phyloP scores from a whole-genome alignment of 495 filamentous ascomycete species.

The Chaetomium tenue region DNA sequence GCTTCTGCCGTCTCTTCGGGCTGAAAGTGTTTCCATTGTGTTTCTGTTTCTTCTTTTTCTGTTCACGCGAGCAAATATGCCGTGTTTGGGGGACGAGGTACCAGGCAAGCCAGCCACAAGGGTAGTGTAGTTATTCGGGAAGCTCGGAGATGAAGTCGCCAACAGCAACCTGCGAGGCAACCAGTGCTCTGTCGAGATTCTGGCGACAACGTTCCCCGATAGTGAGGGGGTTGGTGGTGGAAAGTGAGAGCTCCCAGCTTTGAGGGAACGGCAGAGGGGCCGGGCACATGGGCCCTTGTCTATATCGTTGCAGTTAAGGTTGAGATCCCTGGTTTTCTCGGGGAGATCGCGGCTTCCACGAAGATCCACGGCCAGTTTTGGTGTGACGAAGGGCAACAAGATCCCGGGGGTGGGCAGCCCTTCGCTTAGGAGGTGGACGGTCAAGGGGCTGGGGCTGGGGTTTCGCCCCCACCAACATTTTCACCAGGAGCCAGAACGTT shows the following conservation, averaged over 20 bases:
- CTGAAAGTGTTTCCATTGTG: constrained; percentile 7
- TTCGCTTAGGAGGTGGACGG: constrained; percentile 24
- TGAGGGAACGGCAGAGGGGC: constrained; percentile 4
- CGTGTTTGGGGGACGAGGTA: not conserved
- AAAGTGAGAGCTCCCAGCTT: not conserved
- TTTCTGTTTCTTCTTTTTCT: constrained; percentile 1
- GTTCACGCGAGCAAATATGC: not conserved
- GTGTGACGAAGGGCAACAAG: constrained; percentile 12
- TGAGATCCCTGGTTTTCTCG: constrained; percentile 33
- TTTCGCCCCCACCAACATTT: not conserved
- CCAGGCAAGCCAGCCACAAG: not conserved
- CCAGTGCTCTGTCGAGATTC: not conserved
- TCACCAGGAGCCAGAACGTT: not conserved
- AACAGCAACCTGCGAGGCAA: not conserved
- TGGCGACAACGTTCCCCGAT: not conserved
- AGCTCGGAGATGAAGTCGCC: not conserved
- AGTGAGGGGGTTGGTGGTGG: not conserved
- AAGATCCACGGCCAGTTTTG: constrained; percentile 30
- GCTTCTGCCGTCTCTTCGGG: not conserved
- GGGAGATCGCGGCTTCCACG: constrained; percentile 30
- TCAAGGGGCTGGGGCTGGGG: constrained; percentile 6
- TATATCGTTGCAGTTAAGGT: constrained; percentile 29
- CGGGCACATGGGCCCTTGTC: constrained; percentile 22
- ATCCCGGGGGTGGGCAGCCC: constrained; percentile 17
- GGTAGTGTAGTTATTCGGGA: not conserved